Evolutionary conservation across 2,329 filamentous ascomycete species (phyloP).

Genomic region (Sporothrix brunneoviolacea): DNA sequence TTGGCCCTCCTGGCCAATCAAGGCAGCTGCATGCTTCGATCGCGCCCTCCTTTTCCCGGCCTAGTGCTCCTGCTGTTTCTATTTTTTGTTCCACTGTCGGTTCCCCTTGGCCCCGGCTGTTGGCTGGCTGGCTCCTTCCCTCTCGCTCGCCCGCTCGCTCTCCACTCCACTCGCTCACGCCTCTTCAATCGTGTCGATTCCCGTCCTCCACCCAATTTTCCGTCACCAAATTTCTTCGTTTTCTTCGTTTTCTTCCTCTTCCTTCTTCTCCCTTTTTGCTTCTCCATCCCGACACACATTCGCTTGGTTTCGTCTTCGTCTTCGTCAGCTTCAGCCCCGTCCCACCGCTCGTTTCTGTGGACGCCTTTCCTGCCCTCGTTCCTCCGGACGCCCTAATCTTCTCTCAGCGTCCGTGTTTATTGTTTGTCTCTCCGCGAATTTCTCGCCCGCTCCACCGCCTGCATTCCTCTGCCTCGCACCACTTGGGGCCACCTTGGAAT

Average conservation of each 20-base stretch:
- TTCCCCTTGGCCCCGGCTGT: not conserved
- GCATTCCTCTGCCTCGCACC: not conserved
- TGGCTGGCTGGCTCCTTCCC: not conserved
- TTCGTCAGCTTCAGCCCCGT: conserved; percentile 2
- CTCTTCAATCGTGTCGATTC: conserved; percentile 4
- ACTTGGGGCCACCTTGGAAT: not conserved
- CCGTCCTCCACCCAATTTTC: conserved; percentile 5
- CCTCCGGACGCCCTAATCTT: not conserved
- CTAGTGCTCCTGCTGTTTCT: conserved; percentile 4
- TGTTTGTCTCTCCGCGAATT: conserved; percentile 2
- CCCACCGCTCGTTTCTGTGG: conserved; percentile 8
- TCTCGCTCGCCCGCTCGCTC: not conserved
- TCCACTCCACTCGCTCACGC: not conserved
- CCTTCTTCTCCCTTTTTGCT: not conserved
- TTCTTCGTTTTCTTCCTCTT: not conserved
- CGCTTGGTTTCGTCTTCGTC: conserved; percentile 7
- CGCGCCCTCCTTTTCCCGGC: not conserved
- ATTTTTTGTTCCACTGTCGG: conserved; percentile 9
- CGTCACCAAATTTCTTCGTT: conserved; percentile 3
- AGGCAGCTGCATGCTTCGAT: conserved; percentile 1
- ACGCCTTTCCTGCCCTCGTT: not conserved
- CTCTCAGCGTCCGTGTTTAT: not conserved
- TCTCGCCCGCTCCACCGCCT: conserved; percentile 1
- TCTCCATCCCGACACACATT: conserved; percentile 3
- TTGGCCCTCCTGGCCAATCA: conserved; percentile 7